These are phyloP conservation scores for Gymnopus androsaceus DNA, from an alignment of 1,284 basidiomycete genomes.

Conservation along the genomic window DNA sequence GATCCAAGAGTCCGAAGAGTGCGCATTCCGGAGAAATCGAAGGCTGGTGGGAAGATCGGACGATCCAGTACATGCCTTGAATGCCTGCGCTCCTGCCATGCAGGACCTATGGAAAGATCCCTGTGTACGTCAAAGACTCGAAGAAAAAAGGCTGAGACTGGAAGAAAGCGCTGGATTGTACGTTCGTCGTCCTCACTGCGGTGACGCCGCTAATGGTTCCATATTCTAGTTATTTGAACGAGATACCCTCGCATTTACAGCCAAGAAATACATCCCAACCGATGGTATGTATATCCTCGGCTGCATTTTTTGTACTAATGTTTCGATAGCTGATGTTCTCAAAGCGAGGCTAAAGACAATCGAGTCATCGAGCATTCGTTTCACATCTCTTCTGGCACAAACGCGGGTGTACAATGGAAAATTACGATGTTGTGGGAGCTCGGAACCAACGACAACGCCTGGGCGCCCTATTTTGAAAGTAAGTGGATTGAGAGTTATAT, in stretches of 20 bases:
- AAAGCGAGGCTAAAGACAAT: conserved; percentile 73
- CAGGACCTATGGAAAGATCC: conserved; percentile 70
- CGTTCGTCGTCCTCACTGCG: conserved; percentile 32
- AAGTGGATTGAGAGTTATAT: too few species aligned
- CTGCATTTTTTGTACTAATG: not conserved
- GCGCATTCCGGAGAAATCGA: conserved; percentile 67
- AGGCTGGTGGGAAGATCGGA: conserved; percentile 82
- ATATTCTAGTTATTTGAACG: conserved; percentile 66
- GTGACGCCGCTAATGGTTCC: conserved; percentile 18
- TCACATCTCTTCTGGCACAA: conserved; percentile 57
- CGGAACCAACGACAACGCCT: conserved; percentile 75
- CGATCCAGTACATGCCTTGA: conserved; percentile 72
- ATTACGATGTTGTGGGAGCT: conserved; percentile 83
- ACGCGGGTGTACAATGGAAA: conserved; percentile 67
- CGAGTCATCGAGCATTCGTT: conserved; percentile 76
- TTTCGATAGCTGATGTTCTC: conserved; percentile 63
- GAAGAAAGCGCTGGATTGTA: conserved; percentile 85
- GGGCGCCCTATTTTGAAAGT: conserved; percentile 85
- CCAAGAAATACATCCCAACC: conserved; percentile 76
- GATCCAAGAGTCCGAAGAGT: conserved; percentile 64
- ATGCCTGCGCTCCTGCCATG: conserved; percentile 65
- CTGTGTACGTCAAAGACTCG: conserved; percentile 58
- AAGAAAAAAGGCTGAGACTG: conserved; percentile 63
- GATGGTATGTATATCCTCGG: conserved; percentile 52
- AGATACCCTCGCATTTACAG: conserved; percentile 77